phyloP scores from a whole-genome alignment of 2,329 filamentous ascomycete species.

The Magnaporthiopsis poae region DNA sequence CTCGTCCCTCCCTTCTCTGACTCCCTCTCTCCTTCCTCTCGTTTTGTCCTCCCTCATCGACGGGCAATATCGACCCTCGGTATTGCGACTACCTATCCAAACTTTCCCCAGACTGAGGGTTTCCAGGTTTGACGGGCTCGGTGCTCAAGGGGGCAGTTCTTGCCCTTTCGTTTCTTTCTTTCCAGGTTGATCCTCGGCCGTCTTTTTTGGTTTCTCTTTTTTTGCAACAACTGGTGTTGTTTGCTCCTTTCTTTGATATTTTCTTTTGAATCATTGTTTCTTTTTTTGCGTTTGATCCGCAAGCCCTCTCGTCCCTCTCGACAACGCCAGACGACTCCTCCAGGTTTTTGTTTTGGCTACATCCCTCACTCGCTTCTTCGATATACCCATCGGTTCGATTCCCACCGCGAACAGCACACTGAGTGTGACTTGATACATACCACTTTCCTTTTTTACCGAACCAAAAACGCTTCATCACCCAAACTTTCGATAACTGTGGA shows the following conservation, averaged over 20 bases:
- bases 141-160: slow-evolving; percentile 17
- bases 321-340: too few relatives aligned
- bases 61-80: slow-evolving; percentile 8
- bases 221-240: slow-evolving; percentile 9
- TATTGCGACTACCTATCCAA: neutral
- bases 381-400: neutral
- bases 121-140: neutral
- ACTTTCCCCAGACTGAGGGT: neutral
- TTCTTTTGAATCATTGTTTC: slow-evolving; percentile 4
- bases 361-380: neutral
- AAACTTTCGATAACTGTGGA: neutral
- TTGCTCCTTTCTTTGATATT: slow-evolving; percentile 12
- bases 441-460: neutral
- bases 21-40: slow-evolving; percentile 4
- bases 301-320: neutral
- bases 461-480: neutral
- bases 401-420: neutral
- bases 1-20: slow-evolving; percentile 5
- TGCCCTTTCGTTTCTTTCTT: slow-evolving; percentile 32
- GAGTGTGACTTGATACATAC: neutral
- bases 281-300: neutral
- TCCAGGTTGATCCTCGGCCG: slow-evolving; percentile 51
- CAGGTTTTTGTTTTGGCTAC: neutral
- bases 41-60: slow-evolving; percentile 9
- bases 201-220: slow-evolving; percentile 29